Evolutionary conservation across 805 yeast genomes (phyloP).

Genomic region (Wickerhamiella hasegawae): DNA sequence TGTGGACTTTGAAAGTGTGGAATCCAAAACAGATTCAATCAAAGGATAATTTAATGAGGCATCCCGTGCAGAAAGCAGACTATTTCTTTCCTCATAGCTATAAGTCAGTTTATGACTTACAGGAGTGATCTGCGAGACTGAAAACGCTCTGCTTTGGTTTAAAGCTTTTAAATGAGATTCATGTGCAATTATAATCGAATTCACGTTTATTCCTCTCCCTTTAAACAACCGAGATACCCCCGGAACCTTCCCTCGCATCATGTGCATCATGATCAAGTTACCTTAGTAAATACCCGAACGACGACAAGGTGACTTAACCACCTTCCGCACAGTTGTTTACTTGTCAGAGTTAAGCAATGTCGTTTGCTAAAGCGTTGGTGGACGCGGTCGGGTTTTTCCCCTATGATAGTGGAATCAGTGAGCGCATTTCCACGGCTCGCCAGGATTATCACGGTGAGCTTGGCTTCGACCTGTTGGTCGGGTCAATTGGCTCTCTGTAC

Average conservation of each 20-base stretch:
- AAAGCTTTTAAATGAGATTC: too few species aligned
- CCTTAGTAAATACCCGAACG: too few species aligned
- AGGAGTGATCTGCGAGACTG: background rate
- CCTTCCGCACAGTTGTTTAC: too few species aligned
- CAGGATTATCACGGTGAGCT: background rate
- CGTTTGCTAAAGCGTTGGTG: conserved; percentile 1
- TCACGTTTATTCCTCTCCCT: too few species aligned
- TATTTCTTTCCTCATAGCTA: conserved; percentile 12
- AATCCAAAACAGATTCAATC: background rate
- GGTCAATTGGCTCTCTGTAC: background rate
- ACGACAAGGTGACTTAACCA: too few species aligned
- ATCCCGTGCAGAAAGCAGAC: background rate
- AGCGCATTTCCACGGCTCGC: background rate
- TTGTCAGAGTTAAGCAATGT: too few species aligned
- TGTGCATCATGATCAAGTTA: too few species aligned
- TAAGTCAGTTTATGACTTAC: conserved; percentile 5
- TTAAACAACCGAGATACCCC: too few species aligned
- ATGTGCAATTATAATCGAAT: too few species aligned
- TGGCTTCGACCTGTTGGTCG: background rate
- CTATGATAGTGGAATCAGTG: background rate
- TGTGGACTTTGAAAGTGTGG: background rate
- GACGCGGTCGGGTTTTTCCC: background rate
- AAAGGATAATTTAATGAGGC: conserved; percentile 2
- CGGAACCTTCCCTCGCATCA: too few species aligned
- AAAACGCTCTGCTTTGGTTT: too few species aligned